phyloP scores from a whole-genome alignment of 495 filamentous ascomycete genomes.

The Aspergillus funiculosus region DNA sequence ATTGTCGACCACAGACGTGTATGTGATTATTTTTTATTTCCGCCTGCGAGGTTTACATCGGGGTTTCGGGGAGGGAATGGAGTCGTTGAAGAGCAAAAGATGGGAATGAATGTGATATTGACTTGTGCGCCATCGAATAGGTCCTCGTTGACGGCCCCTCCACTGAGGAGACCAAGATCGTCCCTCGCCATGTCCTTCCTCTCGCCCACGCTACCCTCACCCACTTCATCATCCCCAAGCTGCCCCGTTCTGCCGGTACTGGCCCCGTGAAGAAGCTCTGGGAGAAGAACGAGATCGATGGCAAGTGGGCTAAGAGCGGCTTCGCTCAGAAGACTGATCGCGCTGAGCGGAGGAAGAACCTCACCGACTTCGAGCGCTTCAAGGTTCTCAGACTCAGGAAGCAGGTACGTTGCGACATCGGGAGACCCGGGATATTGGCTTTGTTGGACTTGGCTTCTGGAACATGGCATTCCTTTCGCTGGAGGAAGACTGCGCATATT shows the following conservation, averaged over 20 bases:
- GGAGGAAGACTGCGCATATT: background rate
- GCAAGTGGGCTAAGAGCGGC: conserved; percentile 79
- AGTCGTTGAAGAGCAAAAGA: too few species aligned
- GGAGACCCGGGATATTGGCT: too few species aligned
- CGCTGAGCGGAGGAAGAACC: conserved; percentile 75
- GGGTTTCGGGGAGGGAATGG: conserved; percentile 1
- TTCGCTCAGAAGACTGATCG: conserved; percentile 86
- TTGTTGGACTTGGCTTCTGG: too few species aligned
- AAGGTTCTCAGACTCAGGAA: conserved; percentile 97
- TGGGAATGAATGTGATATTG: conserved; percentile 28
- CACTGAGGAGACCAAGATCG: conserved; percentile 61
- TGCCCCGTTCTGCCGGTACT: conserved; percentile 80
- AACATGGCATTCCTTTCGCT: background rate
- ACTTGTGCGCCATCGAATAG: conserved; percentile 46
- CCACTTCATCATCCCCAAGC: conserved; percentile 77
- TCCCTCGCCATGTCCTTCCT: conserved; percentile 76
- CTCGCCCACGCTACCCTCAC: conserved; percentile 83
- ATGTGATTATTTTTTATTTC: conserved; percentile 50
- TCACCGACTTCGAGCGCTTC: conserved; percentile 99
- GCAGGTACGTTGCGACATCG: conserved; percentile 64
- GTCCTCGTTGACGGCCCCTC: conserved; percentile 92
- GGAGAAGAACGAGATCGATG: conserved; percentile 80
- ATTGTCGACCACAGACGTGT: conserved; percentile 99
- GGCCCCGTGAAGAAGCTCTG: conserved; percentile 76
- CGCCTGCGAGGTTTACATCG: conserved; percentile 10